Percentiles rank a stretch among this genome's conserved stretches.
phyloP scores from a whole-genome alignment of 306 rosid species.

The Citrullus mucosospermus region DNA sequence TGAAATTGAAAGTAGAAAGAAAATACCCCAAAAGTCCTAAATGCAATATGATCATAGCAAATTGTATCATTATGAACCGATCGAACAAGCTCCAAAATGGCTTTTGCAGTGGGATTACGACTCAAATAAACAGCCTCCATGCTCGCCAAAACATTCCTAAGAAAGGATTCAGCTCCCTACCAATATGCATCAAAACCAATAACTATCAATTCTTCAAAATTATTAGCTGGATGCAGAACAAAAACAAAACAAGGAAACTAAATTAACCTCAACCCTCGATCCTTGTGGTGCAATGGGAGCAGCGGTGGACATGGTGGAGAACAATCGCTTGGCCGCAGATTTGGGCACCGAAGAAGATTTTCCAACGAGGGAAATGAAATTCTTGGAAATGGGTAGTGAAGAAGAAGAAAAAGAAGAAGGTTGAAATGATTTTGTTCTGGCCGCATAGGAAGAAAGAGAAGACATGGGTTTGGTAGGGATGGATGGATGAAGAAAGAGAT shows the following conservation, averaged over 20 bases:
- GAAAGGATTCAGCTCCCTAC: conserved; percentile 62
- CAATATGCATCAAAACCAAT: conserved; percentile 1
- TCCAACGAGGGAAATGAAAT: neutral
- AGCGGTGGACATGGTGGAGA: neutral
- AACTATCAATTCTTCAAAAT: neutral
- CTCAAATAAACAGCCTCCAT: conserved; percentile 71
- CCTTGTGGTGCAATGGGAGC: neutral
- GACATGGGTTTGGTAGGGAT: neutral
- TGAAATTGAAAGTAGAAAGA: neutral
- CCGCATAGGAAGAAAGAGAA: neutral
- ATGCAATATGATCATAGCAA: conserved; percentile 85
- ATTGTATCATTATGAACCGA: conserved; percentile 36
- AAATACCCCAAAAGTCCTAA: conserved; percentile 91
- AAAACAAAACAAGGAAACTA: neutral
- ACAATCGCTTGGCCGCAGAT: neutral
- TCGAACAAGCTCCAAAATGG: conserved; percentile 68
- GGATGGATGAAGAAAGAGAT: neutral
- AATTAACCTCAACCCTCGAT: neutral
- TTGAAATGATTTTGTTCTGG: neutral
- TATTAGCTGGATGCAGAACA: neutral
- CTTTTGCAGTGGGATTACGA: conserved; percentile 83
- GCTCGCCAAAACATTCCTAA: conserved; percentile 56
- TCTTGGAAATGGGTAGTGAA: neutral
- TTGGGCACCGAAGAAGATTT: neutral
- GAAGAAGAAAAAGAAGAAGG: neutral